phyloP scores from a whole-genome alignment of 2,329 filamentous ascomycete genomes.

The Fusarium sp. region DNA sequence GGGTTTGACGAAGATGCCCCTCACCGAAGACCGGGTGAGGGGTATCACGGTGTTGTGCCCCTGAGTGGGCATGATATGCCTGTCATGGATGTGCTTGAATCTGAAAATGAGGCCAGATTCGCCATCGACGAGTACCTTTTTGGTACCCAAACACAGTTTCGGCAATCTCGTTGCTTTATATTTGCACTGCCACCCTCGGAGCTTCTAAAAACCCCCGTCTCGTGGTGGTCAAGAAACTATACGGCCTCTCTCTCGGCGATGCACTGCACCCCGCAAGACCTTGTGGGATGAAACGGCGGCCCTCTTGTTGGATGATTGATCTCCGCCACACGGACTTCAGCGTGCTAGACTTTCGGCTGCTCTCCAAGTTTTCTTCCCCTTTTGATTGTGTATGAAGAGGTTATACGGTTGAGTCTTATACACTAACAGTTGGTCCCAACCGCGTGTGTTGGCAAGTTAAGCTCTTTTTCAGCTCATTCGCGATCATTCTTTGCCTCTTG shows the following conservation, averaged over 20 bases:
- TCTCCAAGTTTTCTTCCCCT: neutral
- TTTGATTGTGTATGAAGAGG: neutral
- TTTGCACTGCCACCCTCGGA: neutral
- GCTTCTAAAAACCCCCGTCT: neutral
- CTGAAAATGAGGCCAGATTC: neutral
- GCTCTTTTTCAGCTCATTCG: neutral
- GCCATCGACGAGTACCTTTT: neutral
- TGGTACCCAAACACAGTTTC: neutral
- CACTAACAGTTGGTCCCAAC: neutral
- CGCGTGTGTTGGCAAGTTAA: neutral
- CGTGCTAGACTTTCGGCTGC: neutral
- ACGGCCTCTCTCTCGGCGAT: neutral
- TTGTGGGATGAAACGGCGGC: neutral
- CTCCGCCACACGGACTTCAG: neutral
- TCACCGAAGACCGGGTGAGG: neutral
- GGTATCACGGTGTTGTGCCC: neutral
- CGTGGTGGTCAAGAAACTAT: neutral
- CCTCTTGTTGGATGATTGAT: neutral
- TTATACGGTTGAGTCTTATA: neutral
- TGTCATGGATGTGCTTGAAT: neutral
- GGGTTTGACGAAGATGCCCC: neutral
- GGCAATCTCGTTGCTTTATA: neutral
- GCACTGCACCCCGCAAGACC: neutral
- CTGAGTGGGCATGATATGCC: neutral
- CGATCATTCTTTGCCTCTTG: neutral